Evolutionary conservation across 768 basidiomycete genomes (phyloP).

Genomic region (Hortiboletus flavorubellus): DNA sequence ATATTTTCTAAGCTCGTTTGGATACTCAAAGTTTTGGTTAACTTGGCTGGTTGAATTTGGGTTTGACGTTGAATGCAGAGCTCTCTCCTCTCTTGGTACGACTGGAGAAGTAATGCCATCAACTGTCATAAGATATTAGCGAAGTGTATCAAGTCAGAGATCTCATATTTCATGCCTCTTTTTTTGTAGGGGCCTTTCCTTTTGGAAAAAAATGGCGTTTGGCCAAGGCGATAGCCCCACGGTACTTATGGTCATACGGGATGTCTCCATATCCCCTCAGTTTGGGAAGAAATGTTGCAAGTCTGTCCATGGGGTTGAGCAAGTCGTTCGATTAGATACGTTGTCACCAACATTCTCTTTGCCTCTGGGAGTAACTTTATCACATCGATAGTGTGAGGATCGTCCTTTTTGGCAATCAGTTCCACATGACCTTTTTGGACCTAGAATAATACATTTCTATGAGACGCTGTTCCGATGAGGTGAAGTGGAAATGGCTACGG

Average conservation of each 20-base stretch:
- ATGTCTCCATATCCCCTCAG: slow-evolving; percentile 29
- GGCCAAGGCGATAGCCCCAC: slow-evolving; percentile 27
- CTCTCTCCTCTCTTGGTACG: slow-evolving; percentile 22
- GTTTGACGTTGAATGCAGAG: slow-evolving; percentile 3
- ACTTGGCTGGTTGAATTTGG: slow-evolving; percentile 4
- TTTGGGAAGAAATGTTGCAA: slow-evolving; percentile 28
- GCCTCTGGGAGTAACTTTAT: slow-evolving; percentile 26
- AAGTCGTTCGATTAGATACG: not conserved
- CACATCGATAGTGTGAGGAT: slow-evolving; percentile 16
- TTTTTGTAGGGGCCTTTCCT: slow-evolving; percentile 23
- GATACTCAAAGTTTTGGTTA: slow-evolving; percentile 17
- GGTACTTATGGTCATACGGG: slow-evolving; percentile 26
- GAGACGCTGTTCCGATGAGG: not conserved
- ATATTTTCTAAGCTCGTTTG: slow-evolving; percentile 19
- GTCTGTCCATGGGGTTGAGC: slow-evolving; percentile 13
- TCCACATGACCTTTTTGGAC: slow-evolving; percentile 28
- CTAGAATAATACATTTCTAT: slow-evolving; percentile 6
- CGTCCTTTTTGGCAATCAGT: slow-evolving; percentile 12
- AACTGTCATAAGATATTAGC: slow-evolving; percentile 14
- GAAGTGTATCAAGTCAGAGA: not conserved
- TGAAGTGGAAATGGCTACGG: slow-evolving; percentile 5
- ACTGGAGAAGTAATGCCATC: slow-evolving; percentile 22
- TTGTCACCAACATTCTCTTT: slow-evolving; percentile 19
- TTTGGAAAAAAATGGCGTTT: slow-evolving; percentile 28
- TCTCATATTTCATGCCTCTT: slow-evolving; percentile 14